Evolutionary conservation across 805 yeast genomes (phyloP).

Genomic region (Cyberlindnera petersonii): DNA sequence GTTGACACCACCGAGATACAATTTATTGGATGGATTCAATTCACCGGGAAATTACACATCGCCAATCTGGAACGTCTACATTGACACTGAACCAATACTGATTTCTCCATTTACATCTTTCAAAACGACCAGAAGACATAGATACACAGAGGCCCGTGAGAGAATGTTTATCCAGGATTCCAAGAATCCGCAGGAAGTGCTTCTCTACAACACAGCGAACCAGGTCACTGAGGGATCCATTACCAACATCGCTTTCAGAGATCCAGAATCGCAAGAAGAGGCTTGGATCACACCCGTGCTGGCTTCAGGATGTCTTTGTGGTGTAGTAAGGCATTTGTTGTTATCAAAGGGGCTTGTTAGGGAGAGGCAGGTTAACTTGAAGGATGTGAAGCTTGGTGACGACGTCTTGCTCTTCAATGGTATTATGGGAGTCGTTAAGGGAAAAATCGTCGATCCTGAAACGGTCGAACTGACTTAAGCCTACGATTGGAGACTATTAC

Average conservation of each 20-base stretch:
- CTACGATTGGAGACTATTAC: too few relatives aligned
- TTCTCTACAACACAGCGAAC: conserved; percentile 57
- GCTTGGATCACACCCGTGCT: conserved; percentile 82
- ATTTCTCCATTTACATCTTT: conserved; percentile 79
- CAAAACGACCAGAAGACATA: conserved; percentile 73
- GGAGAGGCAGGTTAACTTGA: conserved; percentile 47
- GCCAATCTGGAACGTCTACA: conserved; percentile 53
- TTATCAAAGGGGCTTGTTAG: conserved; percentile 47
- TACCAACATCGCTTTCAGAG: conserved; percentile 66
- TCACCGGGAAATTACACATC: conserved; percentile 26
- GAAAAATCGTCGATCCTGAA: conserved; percentile 33
- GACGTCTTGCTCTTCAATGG: conserved; percentile 76
- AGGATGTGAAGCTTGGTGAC: conserved; percentile 59
- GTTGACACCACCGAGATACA: conserved; percentile 29
- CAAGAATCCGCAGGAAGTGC: conserved; percentile 55
- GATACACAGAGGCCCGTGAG: conserved; percentile 58
- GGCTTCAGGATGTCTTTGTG: conserved; percentile 77
- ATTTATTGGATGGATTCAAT: conserved; percentile 30
- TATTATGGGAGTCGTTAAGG: conserved; percentile 72
- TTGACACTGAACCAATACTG: conserved; percentile 50
- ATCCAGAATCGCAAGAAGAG: conserved; percentile 28
- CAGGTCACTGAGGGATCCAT: conserved; percentile 79
- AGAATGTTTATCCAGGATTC: conserved; percentile 34
- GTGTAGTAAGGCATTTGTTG: conserved; percentile 69
- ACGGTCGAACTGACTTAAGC: neutral